Percentiles rank a stretch among this genome's conserved stretches.
These are phyloP conservation scores for Penicillium sp. DNA, from an alignment of 2,329 filamentous ascomycete genomes.

Conservation along the genomic window DNA sequence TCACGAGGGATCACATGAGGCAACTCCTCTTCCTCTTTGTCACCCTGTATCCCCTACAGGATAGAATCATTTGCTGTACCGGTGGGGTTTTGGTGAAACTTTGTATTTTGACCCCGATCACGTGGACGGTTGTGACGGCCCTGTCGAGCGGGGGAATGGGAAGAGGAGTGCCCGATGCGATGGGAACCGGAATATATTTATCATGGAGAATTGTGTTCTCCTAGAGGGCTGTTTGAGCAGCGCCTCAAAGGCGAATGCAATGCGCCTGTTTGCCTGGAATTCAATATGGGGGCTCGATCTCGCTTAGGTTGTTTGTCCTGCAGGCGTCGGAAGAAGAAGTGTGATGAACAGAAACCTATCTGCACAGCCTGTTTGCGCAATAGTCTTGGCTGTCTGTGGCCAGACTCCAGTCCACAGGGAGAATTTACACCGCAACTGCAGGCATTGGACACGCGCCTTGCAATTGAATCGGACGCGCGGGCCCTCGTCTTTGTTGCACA, in stretches of 20 bases:
- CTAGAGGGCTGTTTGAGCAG: not conserved
- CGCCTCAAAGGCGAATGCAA: not conserved
- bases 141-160: not conserved
- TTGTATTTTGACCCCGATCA: conserved; percentile 4
- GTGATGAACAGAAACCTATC: conserved; percentile 14
- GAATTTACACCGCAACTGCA: conserved; percentile 6
- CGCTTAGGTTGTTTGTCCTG: conserved; percentile 16
- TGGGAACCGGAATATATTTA: not conserved
- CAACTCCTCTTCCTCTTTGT: not conserved
- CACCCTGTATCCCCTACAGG: not conserved
- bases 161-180: not conserved
- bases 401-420: not conserved
- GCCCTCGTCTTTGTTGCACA: conserved; percentile 6
- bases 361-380: conserved; percentile 16
- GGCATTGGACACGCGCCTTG: not conserved
- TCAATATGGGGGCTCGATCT: conserved; percentile 12
- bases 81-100: not conserved
- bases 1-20: not conserved
- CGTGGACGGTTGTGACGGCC: conserved; percentile 3
- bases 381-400: conserved; percentile 12
- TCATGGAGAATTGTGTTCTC: not conserved
- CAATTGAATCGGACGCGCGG: conserved; percentile 7
- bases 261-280: not conserved
- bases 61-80: not conserved
- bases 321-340: conserved; percentile 17